These are phyloP conservation scores for Tolypocladium endophyticum DNA, from an alignment of 2,329 filamentous ascomycete genomes.

Conservation along the genomic window DNA sequence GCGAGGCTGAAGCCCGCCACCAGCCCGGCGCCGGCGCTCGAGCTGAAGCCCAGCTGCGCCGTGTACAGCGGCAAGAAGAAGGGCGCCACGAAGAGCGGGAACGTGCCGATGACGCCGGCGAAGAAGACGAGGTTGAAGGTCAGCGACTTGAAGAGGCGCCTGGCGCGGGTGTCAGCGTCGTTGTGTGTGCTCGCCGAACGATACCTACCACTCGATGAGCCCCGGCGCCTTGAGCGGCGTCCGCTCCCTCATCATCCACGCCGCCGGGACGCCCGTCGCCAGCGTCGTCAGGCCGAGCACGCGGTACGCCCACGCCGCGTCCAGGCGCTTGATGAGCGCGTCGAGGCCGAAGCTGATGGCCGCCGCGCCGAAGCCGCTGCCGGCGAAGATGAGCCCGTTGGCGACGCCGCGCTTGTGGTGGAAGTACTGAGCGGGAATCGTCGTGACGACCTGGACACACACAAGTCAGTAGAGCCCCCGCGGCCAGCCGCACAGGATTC, in stretches of 20 bases:
- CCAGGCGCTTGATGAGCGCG: background rate
- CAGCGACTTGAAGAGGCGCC: constrained; percentile 39
- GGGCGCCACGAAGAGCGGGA: constrained; percentile 49
- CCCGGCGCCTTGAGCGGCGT: background rate
- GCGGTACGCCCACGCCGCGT: background rate
- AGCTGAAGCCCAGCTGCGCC: constrained; percentile 40
- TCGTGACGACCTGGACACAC: background rate
- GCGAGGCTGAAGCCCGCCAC: constrained; percentile 52
- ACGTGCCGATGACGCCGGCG: constrained; percentile 44
- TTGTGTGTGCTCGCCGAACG: background rate
- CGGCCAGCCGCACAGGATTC: background rate
- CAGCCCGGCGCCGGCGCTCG: constrained; percentile 42
- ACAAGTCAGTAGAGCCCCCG: background rate
- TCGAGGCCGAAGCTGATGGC: background rate
- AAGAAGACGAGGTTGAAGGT: constrained; percentile 43
- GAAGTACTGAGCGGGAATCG: background rate
- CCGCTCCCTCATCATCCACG: background rate
- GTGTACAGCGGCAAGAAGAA: constrained; percentile 51
- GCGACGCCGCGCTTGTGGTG: background rate
- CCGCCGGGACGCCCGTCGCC: background rate
- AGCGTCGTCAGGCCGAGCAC: background rate
- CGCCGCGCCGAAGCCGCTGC: background rate
- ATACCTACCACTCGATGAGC: background rate
- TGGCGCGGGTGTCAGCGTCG: constrained; percentile 5
- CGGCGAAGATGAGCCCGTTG: background rate